These are phyloP conservation scores for Rhododendron williamsianum DNA, from an alignment of 148 eudicot genomes.

Conservation along the genomic window DNA sequence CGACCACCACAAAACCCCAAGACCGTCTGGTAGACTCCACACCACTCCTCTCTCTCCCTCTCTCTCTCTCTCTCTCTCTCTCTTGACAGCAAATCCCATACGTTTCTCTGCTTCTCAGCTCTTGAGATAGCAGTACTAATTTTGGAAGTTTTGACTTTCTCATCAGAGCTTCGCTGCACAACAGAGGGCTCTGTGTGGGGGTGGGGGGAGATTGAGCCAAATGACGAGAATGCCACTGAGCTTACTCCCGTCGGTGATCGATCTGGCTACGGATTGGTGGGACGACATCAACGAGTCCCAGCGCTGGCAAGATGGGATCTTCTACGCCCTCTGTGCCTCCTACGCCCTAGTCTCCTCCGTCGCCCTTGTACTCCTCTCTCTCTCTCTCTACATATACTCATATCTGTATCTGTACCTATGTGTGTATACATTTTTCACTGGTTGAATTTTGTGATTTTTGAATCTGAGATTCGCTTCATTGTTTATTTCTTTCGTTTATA, in stretches of 20 bases:
- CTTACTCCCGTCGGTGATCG: constrained; percentile 20
- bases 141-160: constrained; percentile 13
- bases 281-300: constrained; percentile 58
- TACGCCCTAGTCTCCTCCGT: constrained; percentile 66
- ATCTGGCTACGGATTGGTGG: constrained; percentile 50
- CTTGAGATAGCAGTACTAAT: background rate
- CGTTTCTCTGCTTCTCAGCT: constrained; percentile 11
- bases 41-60: background rate
- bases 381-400: background rate
- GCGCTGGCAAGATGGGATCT: constrained; percentile 82
- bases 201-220: constrained; percentile 2
- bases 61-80: background rate
- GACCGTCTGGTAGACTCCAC: constrained; percentile 15
- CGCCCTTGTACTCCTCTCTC: constrained; percentile 51
- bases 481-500: background rate
- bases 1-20: background rate
- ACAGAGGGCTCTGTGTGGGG: background rate
- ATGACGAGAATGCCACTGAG: constrained; percentile 40
- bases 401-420: background rate
- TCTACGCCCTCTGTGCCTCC: constrained; percentile 59
- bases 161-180: background rate
- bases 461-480: background rate
- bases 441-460: background rate
- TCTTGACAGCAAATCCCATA: background rate
- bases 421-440: background rate